These are phyloP conservation scores for Claviceps pazoutovae DNA, from an alignment of 2,329 filamentous ascomycete genomes.

Conservation along the genomic window DNA sequence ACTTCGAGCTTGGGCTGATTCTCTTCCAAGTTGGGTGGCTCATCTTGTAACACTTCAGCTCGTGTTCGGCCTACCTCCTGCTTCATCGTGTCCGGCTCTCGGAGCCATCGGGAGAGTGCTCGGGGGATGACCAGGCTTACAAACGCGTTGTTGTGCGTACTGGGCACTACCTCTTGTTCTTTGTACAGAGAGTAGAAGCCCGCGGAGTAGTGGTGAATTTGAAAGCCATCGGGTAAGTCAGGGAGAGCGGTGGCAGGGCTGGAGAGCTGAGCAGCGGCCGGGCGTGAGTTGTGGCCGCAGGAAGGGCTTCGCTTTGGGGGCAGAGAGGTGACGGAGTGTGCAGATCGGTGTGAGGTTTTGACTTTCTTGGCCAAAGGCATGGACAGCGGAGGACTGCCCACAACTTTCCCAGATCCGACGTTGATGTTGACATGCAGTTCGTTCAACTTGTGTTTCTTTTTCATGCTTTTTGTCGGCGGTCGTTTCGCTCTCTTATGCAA, in stretches of 20 bases:
- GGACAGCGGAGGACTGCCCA: constrained; percentile 24
- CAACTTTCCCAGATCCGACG: constrained; percentile 38
- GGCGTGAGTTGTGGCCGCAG: constrained; percentile 50
- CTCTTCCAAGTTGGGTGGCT: constrained; percentile 29
- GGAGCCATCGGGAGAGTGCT: constrained; percentile 64
- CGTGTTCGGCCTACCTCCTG: constrained; percentile 51
- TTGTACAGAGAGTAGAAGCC: constrained; percentile 66
- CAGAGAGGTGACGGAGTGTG: constrained; percentile 60
- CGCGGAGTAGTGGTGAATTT: constrained; percentile 55
- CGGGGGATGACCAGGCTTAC: constrained; percentile 62
- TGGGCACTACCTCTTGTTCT: constrained; percentile 41
- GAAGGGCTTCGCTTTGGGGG: constrained; percentile 50
- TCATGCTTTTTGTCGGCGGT: constrained; percentile 65
- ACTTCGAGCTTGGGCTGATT: constrained; percentile 31
- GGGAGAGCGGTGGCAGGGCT: constrained; percentile 69
- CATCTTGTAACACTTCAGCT: constrained; percentile 53
- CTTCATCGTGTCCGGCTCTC: constrained; percentile 54
- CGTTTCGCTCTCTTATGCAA: constrained; percentile 62
- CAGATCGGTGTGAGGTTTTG: constrained; percentile 70
- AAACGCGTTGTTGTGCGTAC: constrained; percentile 61
- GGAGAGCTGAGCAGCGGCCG: constrained; percentile 43
- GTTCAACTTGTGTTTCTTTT: constrained; percentile 70
- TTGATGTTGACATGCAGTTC: constrained; percentile 45
- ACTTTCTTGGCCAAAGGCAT: constrained; percentile 57
- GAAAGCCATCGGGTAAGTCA: constrained; percentile 47